A percentile compares a stretch with the other conserved stretches of the same genome.
Evolutionary conservation across 306 rosid species (phyloP).

Genomic region (Lathyrus tuberosus): DNA sequence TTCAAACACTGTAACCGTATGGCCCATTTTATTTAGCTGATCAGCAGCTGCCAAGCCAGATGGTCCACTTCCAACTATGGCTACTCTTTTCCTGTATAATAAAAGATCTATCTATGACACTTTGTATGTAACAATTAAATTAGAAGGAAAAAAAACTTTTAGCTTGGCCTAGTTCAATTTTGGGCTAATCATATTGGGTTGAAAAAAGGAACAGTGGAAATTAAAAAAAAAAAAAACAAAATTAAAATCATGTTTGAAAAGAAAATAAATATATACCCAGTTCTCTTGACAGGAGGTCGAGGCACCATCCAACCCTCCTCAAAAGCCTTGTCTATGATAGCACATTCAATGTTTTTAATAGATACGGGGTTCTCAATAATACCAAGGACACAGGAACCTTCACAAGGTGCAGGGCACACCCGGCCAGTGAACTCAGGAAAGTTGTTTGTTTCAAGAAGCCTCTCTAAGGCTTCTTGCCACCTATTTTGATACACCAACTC

Average conservation of each 20-base stretch:
- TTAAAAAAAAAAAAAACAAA: constrained; percentile 3
- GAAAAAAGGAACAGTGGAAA: constrained; percentile 30
- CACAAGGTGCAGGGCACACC: constrained; percentile 99
- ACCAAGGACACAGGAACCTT: constrained; percentile 90
- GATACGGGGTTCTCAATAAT: constrained; percentile 87
- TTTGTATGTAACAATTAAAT: background rate
- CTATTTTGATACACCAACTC: constrained; percentile 95
- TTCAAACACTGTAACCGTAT: constrained; percentile 58
- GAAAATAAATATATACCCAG: constrained; percentile 64
- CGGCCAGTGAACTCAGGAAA: constrained; percentile 99
- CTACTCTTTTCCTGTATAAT: constrained; percentile 76
- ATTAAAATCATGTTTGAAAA: background rate
- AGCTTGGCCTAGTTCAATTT: background rate
- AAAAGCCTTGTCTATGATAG: constrained; percentile 97
- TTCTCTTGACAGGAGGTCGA: constrained; percentile 78
- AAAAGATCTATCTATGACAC: constrained; percentile 15
- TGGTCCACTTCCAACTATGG: constrained; percentile 95
- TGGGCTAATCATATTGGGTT: constrained; percentile 1
- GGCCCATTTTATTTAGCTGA: constrained; percentile 92
- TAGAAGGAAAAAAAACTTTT: background rate
- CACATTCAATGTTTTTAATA: constrained; percentile 92
- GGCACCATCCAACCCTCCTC: constrained; percentile 99
- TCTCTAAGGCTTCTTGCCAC: constrained; percentile 91
- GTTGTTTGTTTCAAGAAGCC: constrained; percentile 98
- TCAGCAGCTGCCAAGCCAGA: constrained; percentile 98